A percentile compares a stretch with the other conserved stretches of the same genome.
Evolutionary conservation across 257 asterid species (phyloP).

Genomic region (Penstemon eatonii): DNA sequence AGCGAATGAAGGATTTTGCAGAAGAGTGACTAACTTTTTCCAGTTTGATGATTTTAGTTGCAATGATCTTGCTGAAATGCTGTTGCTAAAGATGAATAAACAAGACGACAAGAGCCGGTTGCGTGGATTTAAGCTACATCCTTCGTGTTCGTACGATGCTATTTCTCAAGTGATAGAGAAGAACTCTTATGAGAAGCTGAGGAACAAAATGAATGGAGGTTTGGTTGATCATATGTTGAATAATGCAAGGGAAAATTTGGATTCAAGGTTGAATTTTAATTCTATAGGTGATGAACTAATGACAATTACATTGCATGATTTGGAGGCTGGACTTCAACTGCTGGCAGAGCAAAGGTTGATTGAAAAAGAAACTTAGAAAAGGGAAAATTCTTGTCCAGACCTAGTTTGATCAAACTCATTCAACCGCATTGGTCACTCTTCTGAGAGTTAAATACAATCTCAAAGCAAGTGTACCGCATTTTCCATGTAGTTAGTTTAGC

Average conservation of each 20-base stretch:
- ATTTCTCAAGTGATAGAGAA: slow-evolving; percentile 51
- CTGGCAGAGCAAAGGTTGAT: slow-evolving; percentile 35
- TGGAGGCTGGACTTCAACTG: slow-evolving; percentile 58
- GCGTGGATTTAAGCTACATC: slow-evolving; percentile 68
- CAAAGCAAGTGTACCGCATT: too few relatives aligned
- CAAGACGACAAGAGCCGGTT: slow-evolving; percentile 53
- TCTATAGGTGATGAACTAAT: slow-evolving; percentile 66
- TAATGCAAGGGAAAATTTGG: slow-evolving; percentile 87
- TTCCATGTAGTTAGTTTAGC: too few relatives aligned
- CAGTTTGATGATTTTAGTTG: slow-evolving; percentile 62
- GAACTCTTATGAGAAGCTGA: slow-evolving; percentile 53
- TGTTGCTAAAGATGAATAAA: slow-evolving; percentile 67
- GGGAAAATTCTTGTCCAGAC: too few relatives aligned
- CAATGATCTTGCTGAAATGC: slow-evolving; percentile 74
- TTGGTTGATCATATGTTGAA: slow-evolving; percentile 74
- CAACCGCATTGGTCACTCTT: too few relatives aligned
- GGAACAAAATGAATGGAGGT: slow-evolving; percentile 84
- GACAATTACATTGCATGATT: slow-evolving; percentile 56
- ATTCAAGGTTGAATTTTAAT: slow-evolving; percentile 69
- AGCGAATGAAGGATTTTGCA: slow-evolving; percentile 78
- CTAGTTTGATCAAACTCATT: too few relatives aligned
- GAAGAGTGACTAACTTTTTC: slow-evolving; percentile 79
- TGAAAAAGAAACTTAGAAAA: background rate
- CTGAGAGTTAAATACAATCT: too few relatives aligned
- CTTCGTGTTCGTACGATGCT: slow-evolving; percentile 47